Base-by-base conservation (phyloP, 1,284 basidiomycete genomes). In the Cerioporus squamosus region DNA sequence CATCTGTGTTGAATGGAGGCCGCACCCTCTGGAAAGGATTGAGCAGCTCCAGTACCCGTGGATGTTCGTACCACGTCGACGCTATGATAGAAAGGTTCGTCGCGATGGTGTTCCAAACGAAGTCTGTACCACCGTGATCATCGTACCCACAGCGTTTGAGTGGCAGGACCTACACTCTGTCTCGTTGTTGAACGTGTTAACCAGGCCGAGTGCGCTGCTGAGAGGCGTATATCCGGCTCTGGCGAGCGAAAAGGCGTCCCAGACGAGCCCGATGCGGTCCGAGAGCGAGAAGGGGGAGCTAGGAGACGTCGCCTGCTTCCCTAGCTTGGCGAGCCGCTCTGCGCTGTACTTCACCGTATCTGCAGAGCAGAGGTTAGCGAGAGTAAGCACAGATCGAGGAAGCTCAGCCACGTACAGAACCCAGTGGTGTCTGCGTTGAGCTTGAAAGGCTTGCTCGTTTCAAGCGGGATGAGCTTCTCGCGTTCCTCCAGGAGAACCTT, bases 341-440 rank as follows among this genome's bases (percentile, higher is more conserved):
- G 93, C 86, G n/a, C 90, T 84, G 76, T 99, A 99, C 26, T 91
- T 78, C 33, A 97, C 95, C 49, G 95, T 92, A 75, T 91, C 92
- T 93, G 51, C 40, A 43, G 40, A 4, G 44, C 14, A 12, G 14
- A 10, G 46, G 17, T 9, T 29, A 10, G 10, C 29, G 15, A 23
- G 18, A 5, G 14, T 45, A 31, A 46, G 18, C 40, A n/a, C 17
- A 23, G 31, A 22, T n/a, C 12, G 18, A 20, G 18, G 36, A 45
- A 58, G 47, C 43, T 15, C 10, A 10, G n/a, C 18, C 5, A 78
- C 91, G 65, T 66, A 93, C 92, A 98, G 68, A 97, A 93, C 65
- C 96, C 95, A 56, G 86, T 85, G 1, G 94, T 95, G 53, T 90
- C 91, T 17, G 89, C 90, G 72, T 98, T 99, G 60, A 99, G 79